These are phyloP conservation scores for Metschnikowia gelsemii DNA, from an alignment of 805 yeast species.

Conservation along the genomic window DNA sequence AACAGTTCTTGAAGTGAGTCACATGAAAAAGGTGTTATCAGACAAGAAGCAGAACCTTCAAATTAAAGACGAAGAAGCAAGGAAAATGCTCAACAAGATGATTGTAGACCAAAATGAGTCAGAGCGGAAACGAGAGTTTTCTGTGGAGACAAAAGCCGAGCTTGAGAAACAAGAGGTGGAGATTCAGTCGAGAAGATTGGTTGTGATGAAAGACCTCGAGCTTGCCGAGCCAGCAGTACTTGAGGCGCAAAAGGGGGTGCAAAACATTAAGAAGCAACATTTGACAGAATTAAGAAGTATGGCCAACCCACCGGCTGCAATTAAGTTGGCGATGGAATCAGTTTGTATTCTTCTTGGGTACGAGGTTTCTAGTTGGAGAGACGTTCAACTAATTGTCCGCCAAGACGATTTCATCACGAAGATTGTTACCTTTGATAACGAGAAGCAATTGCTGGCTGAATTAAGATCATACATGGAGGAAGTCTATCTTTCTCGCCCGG, in stretches of 20 bases:
- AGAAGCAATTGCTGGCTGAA: slow-evolving; percentile 51
- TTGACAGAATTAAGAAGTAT: slow-evolving; percentile 85
- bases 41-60: slow-evolving; percentile 50
- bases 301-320: slow-evolving; percentile 87
- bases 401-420: slow-evolving; percentile 84
- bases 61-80: slow-evolving; percentile 66
- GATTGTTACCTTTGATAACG: slow-evolving; percentile 73
- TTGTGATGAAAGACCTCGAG: slow-evolving; percentile 64
- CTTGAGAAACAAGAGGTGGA: slow-evolving; percentile 64
- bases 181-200: slow-evolving; percentile 50
- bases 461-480: slow-evolving; percentile 57
- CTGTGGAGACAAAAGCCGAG: slow-evolving; percentile 70
- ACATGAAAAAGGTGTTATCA: slow-evolving; percentile 53
- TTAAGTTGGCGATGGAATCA: slow-evolving; percentile 81
- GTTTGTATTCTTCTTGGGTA: slow-evolving; percentile 83
- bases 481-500: slow-evolving; percentile 59
- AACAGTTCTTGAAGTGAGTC: slow-evolving; percentile 69
- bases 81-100: slow-evolving; percentile 69
- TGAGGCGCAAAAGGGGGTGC: slow-evolving; percentile 88
- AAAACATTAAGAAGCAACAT: slow-evolving; percentile 88
- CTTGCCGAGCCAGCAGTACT: slow-evolving; percentile 79
- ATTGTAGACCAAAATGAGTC: slow-evolving; percentile 86
- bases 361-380: slow-evolving; percentile 67
- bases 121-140: slow-evolving; percentile 84
- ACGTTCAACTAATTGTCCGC: slow-evolving; percentile 76